Base-by-base conservation (phyloP, 2,329 filamentous ascomycete species). In the Penicillium fuscoglaucum region DNA sequence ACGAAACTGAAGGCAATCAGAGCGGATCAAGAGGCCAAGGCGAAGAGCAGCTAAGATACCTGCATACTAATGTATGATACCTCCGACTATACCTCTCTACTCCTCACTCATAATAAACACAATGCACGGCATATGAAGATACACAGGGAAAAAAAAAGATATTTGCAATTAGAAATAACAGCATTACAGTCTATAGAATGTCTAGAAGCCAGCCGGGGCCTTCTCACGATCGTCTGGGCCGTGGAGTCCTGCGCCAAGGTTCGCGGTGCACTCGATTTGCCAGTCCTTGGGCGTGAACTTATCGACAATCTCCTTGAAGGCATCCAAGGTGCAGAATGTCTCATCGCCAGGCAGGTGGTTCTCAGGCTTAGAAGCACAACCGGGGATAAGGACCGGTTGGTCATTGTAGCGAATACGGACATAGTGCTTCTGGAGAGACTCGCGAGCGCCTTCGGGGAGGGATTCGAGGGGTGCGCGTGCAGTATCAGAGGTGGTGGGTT, bases 391-490 rank as follows among this genome's bases (percentile, higher is more conserved):
- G 70, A 98, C 85, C 4, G 91, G 84, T 53, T 83, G 82, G 73
- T 98, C 95, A 68, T 99, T 99, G 76, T 96, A 99, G 51, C 93
- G 85, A 58, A 99, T 75, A 19, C 95, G 87, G 15, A 99, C 93
- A 74, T 90, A 99, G 79, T 96, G 92, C 2, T 86, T 88, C 54
- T 69, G 65, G n/a, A 71, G 59, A 33, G 65, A 64, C 24, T 73
- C 61, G 41, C 70, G 67, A 13, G 62, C 62, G 6, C 68, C 61
- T 5, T 70, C 66, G 1, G 68, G 69, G 52, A 76, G 68, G 43
- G 67, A 66, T 1, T 66, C 68, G 28, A 73, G 61, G 10, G 71
- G 69, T 12, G 68, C 61, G 50, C 75, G 75, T n/a, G 74, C 73
- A 2, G 71, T 71, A 19, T 68, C 63, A 13, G 72, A 72, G 1